Evolutionary conservation across 805 yeast genomes (phyloP).

Genomic region (Candida xiaguanensis): DNA sequence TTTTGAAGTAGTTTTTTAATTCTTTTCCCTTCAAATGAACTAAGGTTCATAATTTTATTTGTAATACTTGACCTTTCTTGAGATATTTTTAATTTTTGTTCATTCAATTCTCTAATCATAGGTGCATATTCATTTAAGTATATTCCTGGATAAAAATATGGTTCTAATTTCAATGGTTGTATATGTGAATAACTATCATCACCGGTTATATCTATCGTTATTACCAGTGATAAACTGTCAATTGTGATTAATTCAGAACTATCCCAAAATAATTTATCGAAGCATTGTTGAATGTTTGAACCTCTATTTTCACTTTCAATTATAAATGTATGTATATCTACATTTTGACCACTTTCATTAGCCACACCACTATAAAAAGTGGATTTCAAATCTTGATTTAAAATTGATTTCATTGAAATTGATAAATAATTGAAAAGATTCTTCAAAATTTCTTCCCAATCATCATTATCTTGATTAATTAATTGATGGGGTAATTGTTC

Average conservation of each 20-base stretch:
- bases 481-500: conserved; percentile 17
- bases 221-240: conserved; percentile 23
- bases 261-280: conserved; percentile 37
- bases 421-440: conserved; percentile 1
- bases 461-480: conserved; percentile 15
- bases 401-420: not conserved
- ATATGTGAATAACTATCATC: conserved; percentile 17
- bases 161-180: conserved; percentile 24
- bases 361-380: conserved; percentile 26
- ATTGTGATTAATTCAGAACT: conserved; percentile 26
- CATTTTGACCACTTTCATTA: conserved; percentile 14
- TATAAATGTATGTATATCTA: conserved; percentile 25
- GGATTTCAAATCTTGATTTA: conserved; percentile 8
- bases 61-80: conserved; percentile 18
- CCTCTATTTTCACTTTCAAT: conserved; percentile 29
- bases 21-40: conserved; percentile 38
- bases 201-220: conserved; percentile 26
- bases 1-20: conserved; percentile 24
- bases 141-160: conserved; percentile 32
- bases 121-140: conserved; percentile 22
- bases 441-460: conserved; percentile 16
- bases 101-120: conserved; percentile 18
- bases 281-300: conserved; percentile 25
- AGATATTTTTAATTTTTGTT: conserved; percentile 13
- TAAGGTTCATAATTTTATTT: conserved; percentile 26